phyloP scores from a whole-genome alignment of 805 yeast species.

The Candida railenensis region DNA sequence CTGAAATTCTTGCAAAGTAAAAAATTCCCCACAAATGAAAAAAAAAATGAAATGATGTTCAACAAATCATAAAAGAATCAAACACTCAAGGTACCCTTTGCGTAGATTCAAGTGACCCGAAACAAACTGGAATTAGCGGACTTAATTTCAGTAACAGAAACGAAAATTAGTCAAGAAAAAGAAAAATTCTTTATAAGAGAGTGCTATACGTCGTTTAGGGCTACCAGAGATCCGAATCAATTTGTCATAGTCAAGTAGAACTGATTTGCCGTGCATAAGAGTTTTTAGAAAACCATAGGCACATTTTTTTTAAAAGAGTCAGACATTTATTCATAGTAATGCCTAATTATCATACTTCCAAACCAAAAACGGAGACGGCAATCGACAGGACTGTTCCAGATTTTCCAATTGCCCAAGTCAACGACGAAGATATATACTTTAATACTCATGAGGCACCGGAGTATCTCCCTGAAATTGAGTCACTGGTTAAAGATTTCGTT shows the following conservation, averaged over 20 bases:
- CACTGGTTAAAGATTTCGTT: constrained; percentile 61
- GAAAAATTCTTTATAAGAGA: neutral
- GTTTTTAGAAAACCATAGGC: neutral
- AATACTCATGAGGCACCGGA: constrained; percentile 68
- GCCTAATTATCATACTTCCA: constrained; percentile 48
- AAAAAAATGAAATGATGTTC: neutral
- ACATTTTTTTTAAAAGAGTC: too few species aligned
- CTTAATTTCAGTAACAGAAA: too few species aligned
- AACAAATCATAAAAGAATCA: too few species aligned
- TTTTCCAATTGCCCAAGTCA: constrained; percentile 70
- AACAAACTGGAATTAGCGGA: too few species aligned
- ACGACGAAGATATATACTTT: constrained; percentile 79
- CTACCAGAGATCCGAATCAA: neutral
- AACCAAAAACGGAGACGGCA: constrained; percentile 69
- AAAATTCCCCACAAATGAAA: neutral
- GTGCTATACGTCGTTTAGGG: neutral
- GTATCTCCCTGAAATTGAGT: constrained; percentile 62
- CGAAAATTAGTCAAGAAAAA: neutral
- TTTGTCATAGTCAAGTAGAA: too few species aligned
- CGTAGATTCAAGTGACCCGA: too few species aligned
- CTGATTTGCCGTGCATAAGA: too few species aligned
- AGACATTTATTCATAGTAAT: neutral
- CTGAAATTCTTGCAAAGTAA: neutral
- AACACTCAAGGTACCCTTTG: too few species aligned
- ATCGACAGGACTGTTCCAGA: constrained; percentile 76